These are phyloP conservation scores for Talaromyces sp. DNA, from an alignment of 2,329 filamentous ascomycete species.

Conservation along the genomic window DNA sequence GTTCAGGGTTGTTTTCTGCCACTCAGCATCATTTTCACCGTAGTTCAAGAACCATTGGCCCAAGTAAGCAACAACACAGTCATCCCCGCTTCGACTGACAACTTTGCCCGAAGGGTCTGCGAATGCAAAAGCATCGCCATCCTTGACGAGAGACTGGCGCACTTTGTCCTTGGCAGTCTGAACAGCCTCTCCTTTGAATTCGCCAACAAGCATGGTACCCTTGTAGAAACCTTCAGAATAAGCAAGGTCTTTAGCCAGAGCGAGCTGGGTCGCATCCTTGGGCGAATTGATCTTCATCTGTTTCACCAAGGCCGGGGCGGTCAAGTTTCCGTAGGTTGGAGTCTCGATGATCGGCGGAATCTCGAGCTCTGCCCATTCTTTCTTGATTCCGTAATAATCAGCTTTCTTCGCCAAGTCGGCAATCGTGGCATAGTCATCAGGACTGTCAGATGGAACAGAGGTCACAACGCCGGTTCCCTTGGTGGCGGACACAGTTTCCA, in stretches of 20 bases:
- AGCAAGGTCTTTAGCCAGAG: conserved; percentile 89
- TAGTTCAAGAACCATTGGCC: conserved; percentile 99
- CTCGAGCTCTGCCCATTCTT: conserved; percentile 91
- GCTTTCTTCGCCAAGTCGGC: conserved; percentile 89
- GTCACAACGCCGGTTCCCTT: conserved; percentile 98
- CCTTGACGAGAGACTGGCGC: conserved; percentile 69
- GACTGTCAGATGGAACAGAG: conserved; percentile 90
- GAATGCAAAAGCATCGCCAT: conserved; percentile 80
- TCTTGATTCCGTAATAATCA: conserved; percentile 92
- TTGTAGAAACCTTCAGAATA: conserved; percentile 99
- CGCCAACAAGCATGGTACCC: conserved; percentile 80
- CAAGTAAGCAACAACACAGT: conserved; percentile 87
- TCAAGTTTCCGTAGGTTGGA: conserved; percentile 78
- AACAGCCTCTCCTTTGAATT: conserved; percentile 83
- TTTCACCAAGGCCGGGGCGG: conserved; percentile 78
- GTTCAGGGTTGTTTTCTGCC: conserved; percentile 71
- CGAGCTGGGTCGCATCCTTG: conserved; percentile 86
- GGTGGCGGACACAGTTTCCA: conserved; percentile 86
- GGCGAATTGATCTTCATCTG: conserved; percentile 94
- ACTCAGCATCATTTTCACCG: conserved; percentile 72
- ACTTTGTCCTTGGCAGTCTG: conserved; percentile 84
- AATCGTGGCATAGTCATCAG: conserved; percentile 89
- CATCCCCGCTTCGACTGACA: conserved; percentile 81
- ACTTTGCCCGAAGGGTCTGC: conserved; percentile 90
- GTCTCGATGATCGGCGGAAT: conserved; percentile 87